Base-by-base conservation (phyloP, 1,284 basidiomycete genomes). In the Waitea zeae region DNA sequence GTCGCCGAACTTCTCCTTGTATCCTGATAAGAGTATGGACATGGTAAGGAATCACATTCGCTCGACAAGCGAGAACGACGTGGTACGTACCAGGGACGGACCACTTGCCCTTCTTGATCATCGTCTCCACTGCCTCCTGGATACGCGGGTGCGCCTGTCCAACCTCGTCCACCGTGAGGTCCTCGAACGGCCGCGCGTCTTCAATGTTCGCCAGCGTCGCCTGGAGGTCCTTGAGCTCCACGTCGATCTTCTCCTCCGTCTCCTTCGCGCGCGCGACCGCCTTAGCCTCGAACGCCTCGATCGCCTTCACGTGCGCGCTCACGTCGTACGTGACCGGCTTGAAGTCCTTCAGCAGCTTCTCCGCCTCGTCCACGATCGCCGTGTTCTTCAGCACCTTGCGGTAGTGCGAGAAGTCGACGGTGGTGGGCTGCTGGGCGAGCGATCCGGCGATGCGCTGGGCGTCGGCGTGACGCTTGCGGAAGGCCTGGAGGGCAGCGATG, bases 31-130 rank as follows among this genome's bases (percentile, higher is more conserved):
- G 29, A 39, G 36, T 30, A 36, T n/a, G 31, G 37, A 37, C 33
- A 35, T 39, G 33, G 17, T n/a, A 24, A 17, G 19, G 22, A 33
- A 32, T 12, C 28, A 13, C 15, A 35, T 17, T 6, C 4, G 9
- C 17, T n/a, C 28, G n/a, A n/a, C n/a, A 20, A 30, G 31, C 26
- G 11, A 33, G 9, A 17, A 34, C 14, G 9, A 12, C 18, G 11
- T 19, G n/a, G 19, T n/a, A 56, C 70, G 46, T 54, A 70, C 87
- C 87, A 49, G 90, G 89, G 39, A 95, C 88, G 52, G 81, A 84
- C 83, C 89, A 98, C 67, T 97, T 97, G 59, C 95, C 95, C 68
- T 98, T 95, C 73, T 86, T 81, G 50, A 97, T 59, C 90, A 97
- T 97, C 49, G 76, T 90, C 65, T 97, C 89, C 46, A 96, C 87